Evolutionary conservation across 2,329 filamentous ascomycete species (phyloP).

Genomic region (Paecilomyces dactylethromorphus): DNA sequence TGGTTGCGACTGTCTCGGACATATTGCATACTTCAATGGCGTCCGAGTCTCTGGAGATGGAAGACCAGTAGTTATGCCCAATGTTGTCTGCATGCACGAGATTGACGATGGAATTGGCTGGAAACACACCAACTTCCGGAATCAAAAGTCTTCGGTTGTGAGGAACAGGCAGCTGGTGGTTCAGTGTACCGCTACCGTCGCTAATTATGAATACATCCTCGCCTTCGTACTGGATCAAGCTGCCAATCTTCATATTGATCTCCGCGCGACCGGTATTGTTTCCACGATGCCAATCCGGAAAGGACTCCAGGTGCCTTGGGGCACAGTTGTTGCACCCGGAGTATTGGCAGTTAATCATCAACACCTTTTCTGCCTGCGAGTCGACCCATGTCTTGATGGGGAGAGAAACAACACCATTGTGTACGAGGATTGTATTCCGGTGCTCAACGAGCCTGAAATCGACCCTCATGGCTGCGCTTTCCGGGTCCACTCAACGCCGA

Average conservation of each 20-base stretch:
- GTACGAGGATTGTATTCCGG: conserved; percentile 54
- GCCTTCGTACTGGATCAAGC: conserved; percentile 68
- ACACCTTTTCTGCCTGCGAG: conserved; percentile 64
- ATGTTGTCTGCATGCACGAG: conserved; percentile 64
- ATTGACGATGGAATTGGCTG: conserved; percentile 63
- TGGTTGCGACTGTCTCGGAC: conserved; percentile 64
- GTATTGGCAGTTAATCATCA: conserved; percentile 67
- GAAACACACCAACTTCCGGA: conserved; percentile 68
- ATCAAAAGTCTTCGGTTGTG: conserved; percentile 55
- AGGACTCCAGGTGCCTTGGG: conserved; percentile 57
- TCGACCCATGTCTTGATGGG: conserved; percentile 58
- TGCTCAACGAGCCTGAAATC: conserved; percentile 46
- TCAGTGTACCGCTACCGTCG: conserved; percentile 64
- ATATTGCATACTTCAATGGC: conserved; percentile 60
- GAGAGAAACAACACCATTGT: conserved; percentile 46
- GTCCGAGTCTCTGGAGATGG: conserved; percentile 56
- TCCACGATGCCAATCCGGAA: conserved; percentile 59
- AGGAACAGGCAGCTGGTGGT: conserved; percentile 60
- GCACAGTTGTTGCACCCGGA: conserved; percentile 62
- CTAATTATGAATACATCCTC: conserved; percentile 68
- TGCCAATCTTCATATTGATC: conserved; percentile 60
- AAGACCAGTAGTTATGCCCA: conserved; percentile 52
- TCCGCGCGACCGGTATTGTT: conserved; percentile 62
- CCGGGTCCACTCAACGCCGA: conserved; percentile 40
- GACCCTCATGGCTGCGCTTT: conserved; percentile 49